Base-by-base conservation (phyloP, 257 asterid species). In the Parsonsia alboflavescens region DNA sequence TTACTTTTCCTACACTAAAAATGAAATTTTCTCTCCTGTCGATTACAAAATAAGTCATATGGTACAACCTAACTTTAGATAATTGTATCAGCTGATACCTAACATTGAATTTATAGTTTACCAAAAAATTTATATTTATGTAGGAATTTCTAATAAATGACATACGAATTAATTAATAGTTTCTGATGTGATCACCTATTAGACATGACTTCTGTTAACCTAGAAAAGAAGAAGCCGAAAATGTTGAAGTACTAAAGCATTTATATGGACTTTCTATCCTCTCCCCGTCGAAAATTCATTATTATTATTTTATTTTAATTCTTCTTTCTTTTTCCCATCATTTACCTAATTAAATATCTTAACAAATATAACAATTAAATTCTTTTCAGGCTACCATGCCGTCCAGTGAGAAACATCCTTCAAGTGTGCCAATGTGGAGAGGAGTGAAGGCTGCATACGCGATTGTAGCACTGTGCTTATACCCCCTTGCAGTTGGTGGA, bases 351-450 rank as follows among this genome's bases (percentile, higher is more conserved):
- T 45, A 48, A 21, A 68, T 17, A 19, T 22, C 10, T 10, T 50
- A 45, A 53, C n/a, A 45, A 68, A 41, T 2, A 33, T 7, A 30
- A 21, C 6, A 16, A 22, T 21, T 67, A 5, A 6, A 62, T 75
- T 24, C 0, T 41, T 33, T 16, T 44, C 86, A 93, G 97, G 97
- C 97, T 2, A 93, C 98, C 2, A 93, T 93, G 98, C 97, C 98
- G 12, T 93, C 98, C 0, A 84, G 77, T 65, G 98, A 93, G 85
- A 93, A 93, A 81, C 96, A 90, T 58, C 98, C 98, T 67, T 91
- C 98, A 0, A 74, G 88, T 56, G 84, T 91, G 17, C 96, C 98
- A 16, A 93, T 93, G 98, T 93, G 98, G 98, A 86, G 85, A 73
- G 98, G 97, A 19, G 96, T 93, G 7, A 87, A 88, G 80, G 84